Base-by-base conservation (phyloP, 495 filamentous ascomycete genomes). In the Pyronema domesticum region DNA sequence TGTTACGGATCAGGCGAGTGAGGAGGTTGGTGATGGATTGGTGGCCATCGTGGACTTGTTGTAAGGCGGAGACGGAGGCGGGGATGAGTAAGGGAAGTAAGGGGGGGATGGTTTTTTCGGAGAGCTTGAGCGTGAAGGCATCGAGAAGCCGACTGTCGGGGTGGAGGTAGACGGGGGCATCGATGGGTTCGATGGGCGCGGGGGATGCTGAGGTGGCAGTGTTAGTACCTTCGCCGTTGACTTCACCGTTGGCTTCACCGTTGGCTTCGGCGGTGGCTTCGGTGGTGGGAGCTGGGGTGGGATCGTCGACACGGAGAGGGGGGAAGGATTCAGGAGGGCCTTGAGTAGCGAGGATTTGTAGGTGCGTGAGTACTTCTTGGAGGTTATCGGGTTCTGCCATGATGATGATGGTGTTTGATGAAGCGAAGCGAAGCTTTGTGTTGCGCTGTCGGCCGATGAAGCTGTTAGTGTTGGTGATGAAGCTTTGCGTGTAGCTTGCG, bases 1-100 rank as follows among this genome's bases (percentile, higher is more conserved):
- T 36, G 23, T 45, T 33, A 33, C 56, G 53, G 15, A 59, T 42
- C 14, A 63, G 50, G 1, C 43, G 49, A 34, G 46, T 52, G 17
- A 63, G 61, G 10, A 63, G 56, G n/a, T 46, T 59, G 11, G 60
- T 63, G n/a, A 63, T 35, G 19, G 60, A 46, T 36, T 60, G 46
- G 14, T 55, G 59, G 11, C 58, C 60, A 18, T 3, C 10, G 40
- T 55, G 35, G 15, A 62, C 51, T 47, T 47, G 13, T 47, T 42
- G 52, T 3, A 63, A 37, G 0, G 37, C 19, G 7, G 56, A 36
- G 1, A 59, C 49, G 19, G 63, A 44, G 10, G 55, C 33, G 6
- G 60, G 60, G 13, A 55, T 51, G 9, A 62, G 33, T 11, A 59
- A 46, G 11, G 46, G 51, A 18, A 62, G 37, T 30, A 62, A 48